Evolutionary conservation across 352 stramenopile genomes (phyloP).

Genomic region (Pythium utonaiense): DNA sequence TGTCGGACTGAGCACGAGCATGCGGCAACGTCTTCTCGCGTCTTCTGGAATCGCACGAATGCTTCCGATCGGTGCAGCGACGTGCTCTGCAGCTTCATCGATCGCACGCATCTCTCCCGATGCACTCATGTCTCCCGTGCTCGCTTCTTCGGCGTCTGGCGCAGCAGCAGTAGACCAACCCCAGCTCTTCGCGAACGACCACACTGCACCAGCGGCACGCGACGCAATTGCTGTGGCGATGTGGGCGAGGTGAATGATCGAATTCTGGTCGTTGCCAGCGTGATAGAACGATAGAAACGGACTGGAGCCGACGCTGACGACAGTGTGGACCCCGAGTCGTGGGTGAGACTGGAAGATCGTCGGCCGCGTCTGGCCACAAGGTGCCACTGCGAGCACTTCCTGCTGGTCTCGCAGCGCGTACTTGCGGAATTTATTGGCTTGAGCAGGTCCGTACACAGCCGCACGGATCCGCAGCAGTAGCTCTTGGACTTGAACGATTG

Average conservation of each 20-base stretch:
- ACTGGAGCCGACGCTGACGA: conserved; percentile 59
- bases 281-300: conserved; percentile 84
- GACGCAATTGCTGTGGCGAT: conserved; percentile 80
- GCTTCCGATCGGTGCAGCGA: conserved; percentile 54
- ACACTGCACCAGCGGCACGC: conserved; percentile 67
- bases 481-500: conserved; percentile 69
- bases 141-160: conserved; percentile 16
- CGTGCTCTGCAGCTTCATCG: conserved; percentile 63
- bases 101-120: conserved; percentile 16
- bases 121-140: conserved; percentile 20
- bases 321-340: conserved; percentile 65
- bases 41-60: conserved; percentile 61
- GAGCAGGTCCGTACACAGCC: conserved; percentile 52
- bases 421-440: conserved; percentile 80
- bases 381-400: conserved; percentile 52
- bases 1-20: conserved; percentile 65
- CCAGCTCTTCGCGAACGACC: conserved; percentile 84
- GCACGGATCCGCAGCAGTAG: conserved; percentile 47
- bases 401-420: conserved; percentile 70
- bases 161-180: conserved; percentile 38
- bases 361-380: conserved; percentile 58
- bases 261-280: conserved; percentile 81
- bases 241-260: conserved; percentile 83
- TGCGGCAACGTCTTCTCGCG: conserved; percentile 47
- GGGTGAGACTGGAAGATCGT: conserved; percentile 84